Base-by-base conservation (phyloP, 768 basidiomycete species). In the Podaxis sp. region DNA sequence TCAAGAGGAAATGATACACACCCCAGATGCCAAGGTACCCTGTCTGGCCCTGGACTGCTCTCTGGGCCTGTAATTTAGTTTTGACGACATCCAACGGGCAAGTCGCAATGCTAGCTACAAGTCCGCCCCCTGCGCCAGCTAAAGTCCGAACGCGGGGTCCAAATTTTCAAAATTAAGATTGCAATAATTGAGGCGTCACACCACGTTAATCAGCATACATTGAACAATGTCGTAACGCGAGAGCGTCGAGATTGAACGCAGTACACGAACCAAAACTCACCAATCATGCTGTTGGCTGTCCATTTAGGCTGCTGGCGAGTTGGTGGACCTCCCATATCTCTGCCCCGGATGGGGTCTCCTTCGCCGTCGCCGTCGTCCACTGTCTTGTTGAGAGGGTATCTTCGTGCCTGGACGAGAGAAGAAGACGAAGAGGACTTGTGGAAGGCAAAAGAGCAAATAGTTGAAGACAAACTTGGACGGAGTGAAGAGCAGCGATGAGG, bases 61-160 rank as follows among this genome's bases (percentile, higher is more conserved):
- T 84, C 74, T 97, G 95, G n/a, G 97, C 97, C 77, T 99, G 97
- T 55, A 99, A 76, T 67, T 93, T 93, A 3, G 97, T 99, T 82
- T 99, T 99, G 76, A 99, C 83, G 60, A 99, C 96, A 75, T 99
- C 97, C 54, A 99, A 82, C 11, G 97, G 97, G 75, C 97, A 99
- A 6, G 96, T 99, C 61, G 93, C 92, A 65, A 99, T 81, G 75
- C 90, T 92, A 56, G 94, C 91, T 67, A 95, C 89, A 65, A 99
- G 81, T 63, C 97, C 97, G 58, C 96, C 95, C 33, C 95, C 95
- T 40, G 96, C 96, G 60, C 97, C 97, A 72, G 97, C 94, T 93
- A 69, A 12, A 54, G 28, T 58, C 46, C 53, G 37, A 41, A 48
- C 49, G 10, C 10, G 33, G 33, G 10, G 33, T 10, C 33, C 33